These are phyloP conservation scores for Macadamia tetraphylla DNA, from an alignment of 164 flowering plant species.

Conservation along the genomic window DNA sequence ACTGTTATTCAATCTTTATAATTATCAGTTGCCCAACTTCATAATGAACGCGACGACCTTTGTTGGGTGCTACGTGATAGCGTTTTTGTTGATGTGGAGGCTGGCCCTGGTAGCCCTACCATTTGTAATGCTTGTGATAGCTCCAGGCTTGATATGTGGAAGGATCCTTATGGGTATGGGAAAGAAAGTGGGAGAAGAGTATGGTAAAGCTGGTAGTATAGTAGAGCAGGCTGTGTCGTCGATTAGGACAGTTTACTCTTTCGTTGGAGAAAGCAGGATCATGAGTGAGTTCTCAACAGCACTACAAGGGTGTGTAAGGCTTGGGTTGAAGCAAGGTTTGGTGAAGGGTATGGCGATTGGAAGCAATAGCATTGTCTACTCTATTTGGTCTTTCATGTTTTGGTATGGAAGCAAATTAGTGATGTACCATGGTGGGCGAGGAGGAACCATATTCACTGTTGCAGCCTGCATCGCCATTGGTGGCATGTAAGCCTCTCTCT, in stretches of 20 bases:
- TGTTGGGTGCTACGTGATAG: slow-evolving; percentile 54
- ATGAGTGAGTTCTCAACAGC: slow-evolving; percentile 50
- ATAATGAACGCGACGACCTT: slow-evolving; percentile 60
- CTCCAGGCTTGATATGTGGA: slow-evolving; percentile 79
- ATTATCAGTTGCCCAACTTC: slow-evolving; percentile 63
- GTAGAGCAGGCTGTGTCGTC: slow-evolving; percentile 85
- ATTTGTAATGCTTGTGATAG: slow-evolving; percentile 48
- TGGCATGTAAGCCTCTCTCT: slow-evolving; percentile 54
- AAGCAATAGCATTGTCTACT: slow-evolving; percentile 62
- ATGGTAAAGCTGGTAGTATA: slow-evolving; percentile 51
- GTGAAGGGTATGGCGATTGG: slow-evolving; percentile 92
- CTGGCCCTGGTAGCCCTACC: slow-evolving; percentile 70
- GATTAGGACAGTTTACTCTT: slow-evolving; percentile 76
- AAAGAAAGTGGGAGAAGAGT: slow-evolving; percentile 57
- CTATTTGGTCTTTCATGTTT: slow-evolving; percentile 70
- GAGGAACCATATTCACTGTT: slow-evolving; percentile 77
- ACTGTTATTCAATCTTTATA: background rate
- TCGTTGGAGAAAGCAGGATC: slow-evolving; percentile 66
- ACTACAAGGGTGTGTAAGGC: slow-evolving; percentile 53
- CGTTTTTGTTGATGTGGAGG: slow-evolving; percentile 61
- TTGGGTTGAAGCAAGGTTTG: slow-evolving; percentile 67
- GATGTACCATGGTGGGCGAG: slow-evolving; percentile 62
- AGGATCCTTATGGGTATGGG: slow-evolving; percentile 55
- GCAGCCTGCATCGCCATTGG: slow-evolving; percentile 72
- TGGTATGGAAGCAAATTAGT: slow-evolving; percentile 77